A percentile compares a stretch with the other conserved stretches of the same genome.
phyloP scores from a whole-genome alignment of 768 basidiomycete species.

The Boletellus ananiceps region DNA sequence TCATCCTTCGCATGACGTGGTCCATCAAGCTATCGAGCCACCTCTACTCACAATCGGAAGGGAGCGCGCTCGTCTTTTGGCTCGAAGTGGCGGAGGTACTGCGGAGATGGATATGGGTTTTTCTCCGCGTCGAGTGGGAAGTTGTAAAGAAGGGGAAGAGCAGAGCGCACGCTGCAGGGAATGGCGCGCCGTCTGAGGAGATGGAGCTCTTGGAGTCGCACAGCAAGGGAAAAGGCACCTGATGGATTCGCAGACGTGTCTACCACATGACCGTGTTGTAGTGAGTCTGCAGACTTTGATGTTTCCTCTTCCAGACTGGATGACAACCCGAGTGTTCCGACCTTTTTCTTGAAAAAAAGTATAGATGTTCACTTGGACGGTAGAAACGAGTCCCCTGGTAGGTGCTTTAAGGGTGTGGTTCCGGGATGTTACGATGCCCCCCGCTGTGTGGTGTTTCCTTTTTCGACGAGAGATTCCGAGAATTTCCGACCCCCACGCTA shows the following conservation, averaged over 20 bases:
- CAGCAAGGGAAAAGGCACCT: slow-evolving; percentile 10
- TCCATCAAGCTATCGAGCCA: slow-evolving; percentile 86
- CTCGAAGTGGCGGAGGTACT: slow-evolving; percentile 87
- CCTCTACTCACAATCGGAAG: slow-evolving; percentile 72
- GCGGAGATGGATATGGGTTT: slow-evolving; percentile 97
- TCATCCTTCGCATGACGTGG: slow-evolving; percentile 91
- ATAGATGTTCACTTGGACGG: no score
- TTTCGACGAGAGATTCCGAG: no score
- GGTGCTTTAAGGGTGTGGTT: no score
- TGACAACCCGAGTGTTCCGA: background rate
- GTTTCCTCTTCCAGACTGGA: background rate
- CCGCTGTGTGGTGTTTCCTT: no score
- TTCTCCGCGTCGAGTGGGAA: slow-evolving; percentile 96
- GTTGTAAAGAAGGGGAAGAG: slow-evolving; percentile 53
- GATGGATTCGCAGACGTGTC: slow-evolving; percentile 14
- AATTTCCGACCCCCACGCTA: no score
- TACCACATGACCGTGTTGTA: slow-evolving; percentile 1
- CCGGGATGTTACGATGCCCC: no score
- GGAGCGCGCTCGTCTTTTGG: slow-evolving; percentile 80
- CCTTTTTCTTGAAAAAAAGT: no score
- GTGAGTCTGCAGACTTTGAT: slow-evolving; percentile 7
- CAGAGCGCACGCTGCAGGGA: background rate
- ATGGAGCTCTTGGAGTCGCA: slow-evolving; percentile 14
- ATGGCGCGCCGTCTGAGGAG: slow-evolving; percentile 6
- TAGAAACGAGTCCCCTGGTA: no score